Evolutionary conservation across 306 rosid genomes (phyloP).

Genomic region (Corylus avellana): DNA sequence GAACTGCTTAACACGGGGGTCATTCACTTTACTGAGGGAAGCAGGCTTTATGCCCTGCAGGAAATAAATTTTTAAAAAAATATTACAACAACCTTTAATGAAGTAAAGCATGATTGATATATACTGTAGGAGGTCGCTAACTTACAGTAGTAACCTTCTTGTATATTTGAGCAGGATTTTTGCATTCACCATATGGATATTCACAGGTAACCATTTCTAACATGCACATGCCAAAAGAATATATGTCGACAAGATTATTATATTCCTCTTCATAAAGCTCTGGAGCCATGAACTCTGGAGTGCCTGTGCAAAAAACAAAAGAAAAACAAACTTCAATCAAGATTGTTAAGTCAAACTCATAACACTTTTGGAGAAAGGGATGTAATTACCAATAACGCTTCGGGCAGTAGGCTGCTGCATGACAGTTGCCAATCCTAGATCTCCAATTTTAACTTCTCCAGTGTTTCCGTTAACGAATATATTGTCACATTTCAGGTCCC

Average conservation of each 20-base stretch:
- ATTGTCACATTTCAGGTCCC: constrained; percentile 94
- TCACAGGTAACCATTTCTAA: constrained; percentile 88
- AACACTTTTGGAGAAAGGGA: background rate
- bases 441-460: constrained; percentile 90
- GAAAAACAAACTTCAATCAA: constrained; percentile 6
- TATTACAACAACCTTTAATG: background rate
- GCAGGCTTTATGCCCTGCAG: constrained; percentile 88
- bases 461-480: constrained; percentile 82
- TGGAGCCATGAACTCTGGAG: constrained; percentile 98
- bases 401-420: constrained; percentile 89
- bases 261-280: constrained; percentile 97
- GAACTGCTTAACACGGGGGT: constrained; percentile 69
- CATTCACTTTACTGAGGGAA: constrained; percentile 67
- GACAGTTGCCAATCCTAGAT: constrained; percentile 87
- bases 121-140: constrained; percentile 12
- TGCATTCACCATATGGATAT: constrained; percentile 90
- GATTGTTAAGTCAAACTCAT: background rate
- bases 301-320: constrained; percentile 47
- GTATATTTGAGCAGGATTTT: constrained; percentile 83
- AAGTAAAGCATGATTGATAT: constrained; percentile 13
- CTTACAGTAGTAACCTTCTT: constrained; percentile 92
- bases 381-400: constrained; percentile 70
- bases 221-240: constrained; percentile 96
- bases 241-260: constrained; percentile 82
- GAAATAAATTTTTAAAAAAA: constrained; percentile 3